Evolutionary conservation across 305 asterid genomes (phyloP).

Genomic region (Rubia peregrina): DNA sequence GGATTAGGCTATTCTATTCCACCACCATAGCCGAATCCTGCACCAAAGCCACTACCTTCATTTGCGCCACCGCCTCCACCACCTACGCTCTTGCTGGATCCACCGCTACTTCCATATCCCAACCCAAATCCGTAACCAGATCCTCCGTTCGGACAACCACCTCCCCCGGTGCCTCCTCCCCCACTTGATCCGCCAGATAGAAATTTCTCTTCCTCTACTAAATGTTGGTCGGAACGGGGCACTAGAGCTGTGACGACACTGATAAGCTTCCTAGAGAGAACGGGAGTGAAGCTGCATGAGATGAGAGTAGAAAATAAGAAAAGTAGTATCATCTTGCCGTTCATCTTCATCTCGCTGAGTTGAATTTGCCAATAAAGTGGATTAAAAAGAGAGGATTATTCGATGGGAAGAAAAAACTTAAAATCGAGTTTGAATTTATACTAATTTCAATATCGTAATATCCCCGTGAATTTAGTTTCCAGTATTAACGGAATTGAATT

Average conservation of each 20-base stretch:
- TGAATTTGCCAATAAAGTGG: too few species aligned
- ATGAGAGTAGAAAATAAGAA: too few species aligned
- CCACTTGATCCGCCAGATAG: background rate
- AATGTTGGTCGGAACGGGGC: background rate
- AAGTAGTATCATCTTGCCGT: background rate
- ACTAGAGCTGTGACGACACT: background rate
- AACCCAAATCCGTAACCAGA: conserved; percentile 2
- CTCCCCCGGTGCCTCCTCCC: background rate
- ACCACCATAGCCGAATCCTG: background rate
- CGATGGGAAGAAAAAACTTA: background rate
- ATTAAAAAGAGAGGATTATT: background rate
- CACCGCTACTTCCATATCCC: background rate
- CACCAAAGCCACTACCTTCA: background rate
- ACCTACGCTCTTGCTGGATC: background rate
- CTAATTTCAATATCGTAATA: background rate
- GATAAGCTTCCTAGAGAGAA: background rate
- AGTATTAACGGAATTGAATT: background rate
- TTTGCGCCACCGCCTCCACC: background rate
- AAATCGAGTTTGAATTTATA: background rate
- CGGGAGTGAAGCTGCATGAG: background rate
- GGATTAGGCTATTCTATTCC: background rate
- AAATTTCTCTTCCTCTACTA: background rate
- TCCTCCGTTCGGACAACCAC: background rate
- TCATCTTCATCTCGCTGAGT: background rate
- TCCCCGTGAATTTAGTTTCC: background rate